phyloP scores from a whole-genome alignment of 345 rosid species.

The Citrus mangshanensis region DNA sequence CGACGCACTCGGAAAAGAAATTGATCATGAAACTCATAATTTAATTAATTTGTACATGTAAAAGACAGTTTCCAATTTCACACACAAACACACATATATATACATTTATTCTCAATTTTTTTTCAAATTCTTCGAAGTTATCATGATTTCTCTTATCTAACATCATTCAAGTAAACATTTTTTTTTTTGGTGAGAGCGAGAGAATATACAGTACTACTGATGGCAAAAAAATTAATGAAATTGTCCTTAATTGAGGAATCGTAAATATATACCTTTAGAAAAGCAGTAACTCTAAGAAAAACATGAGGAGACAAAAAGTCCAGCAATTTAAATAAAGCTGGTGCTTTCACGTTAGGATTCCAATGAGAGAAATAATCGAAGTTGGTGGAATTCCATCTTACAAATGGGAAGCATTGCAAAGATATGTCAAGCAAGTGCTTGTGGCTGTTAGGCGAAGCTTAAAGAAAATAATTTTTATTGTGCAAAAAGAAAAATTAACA shows the following conservation, averaged over 20 bases:
- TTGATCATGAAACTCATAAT: too few relatives aligned
- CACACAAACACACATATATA: too few relatives aligned
- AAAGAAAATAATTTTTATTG: neutral
- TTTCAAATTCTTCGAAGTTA: too few relatives aligned
- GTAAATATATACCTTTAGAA: neutral
- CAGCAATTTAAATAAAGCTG: conserved; percentile 16
- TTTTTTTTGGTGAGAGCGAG: too few relatives aligned
- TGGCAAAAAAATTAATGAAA: neutral
- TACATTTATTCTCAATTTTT: too few relatives aligned
- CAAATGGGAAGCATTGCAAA: conserved; percentile 21
- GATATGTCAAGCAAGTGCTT: neutral
- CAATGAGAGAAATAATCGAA: conserved; percentile 13
- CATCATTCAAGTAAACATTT: too few relatives aligned
- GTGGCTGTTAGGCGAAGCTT: neutral
- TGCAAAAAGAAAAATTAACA: neutral
- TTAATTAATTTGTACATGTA: too few relatives aligned
- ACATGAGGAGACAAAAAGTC: conserved; percentile 5
- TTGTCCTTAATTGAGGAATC: neutral
- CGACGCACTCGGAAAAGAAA: neutral
- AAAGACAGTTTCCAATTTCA: too few relatives aligned
- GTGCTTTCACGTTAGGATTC: conserved; percentile 38
- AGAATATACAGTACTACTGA: too few relatives aligned
- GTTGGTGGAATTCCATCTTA: conserved; percentile 31
- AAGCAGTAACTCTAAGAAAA: conserved; percentile 3
- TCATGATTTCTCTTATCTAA: too few relatives aligned